Conservation (phyloP, 805 yeast species). For the Ascoidea asiatica region DNA sequence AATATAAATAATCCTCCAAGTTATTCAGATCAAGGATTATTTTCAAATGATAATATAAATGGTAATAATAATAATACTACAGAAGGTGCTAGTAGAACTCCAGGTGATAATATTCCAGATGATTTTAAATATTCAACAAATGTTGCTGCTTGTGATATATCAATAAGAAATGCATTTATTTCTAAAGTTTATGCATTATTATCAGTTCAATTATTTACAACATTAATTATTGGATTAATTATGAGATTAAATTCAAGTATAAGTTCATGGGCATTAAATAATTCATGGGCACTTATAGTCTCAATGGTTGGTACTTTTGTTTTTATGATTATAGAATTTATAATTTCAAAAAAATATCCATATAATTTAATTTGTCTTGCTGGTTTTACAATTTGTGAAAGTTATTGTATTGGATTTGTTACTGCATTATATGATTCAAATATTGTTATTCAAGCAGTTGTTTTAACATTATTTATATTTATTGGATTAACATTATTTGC, state of each 20-base stretch:
- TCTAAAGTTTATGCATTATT: conserved; percentile 70
- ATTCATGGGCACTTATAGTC: conserved; percentile 46
- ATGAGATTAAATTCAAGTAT: conserved; percentile 31
- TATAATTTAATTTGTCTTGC: conserved; percentile 44
- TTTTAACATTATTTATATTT: conserved; percentile 57
- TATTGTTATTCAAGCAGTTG: conserved; percentile 56
- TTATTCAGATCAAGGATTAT: too few species aligned
- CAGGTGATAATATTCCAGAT: conserved; percentile 38
- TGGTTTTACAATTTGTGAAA: conserved; percentile 63
- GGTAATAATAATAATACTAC: too few species aligned
- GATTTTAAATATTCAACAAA: conserved; percentile 74
- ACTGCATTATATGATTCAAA: conserved; percentile 50
- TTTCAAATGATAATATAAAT: too few species aligned
- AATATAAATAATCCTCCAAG: conserved; percentile 9
- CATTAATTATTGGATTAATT: conserved; percentile 42
- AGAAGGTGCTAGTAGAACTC: too few species aligned
- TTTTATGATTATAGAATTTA: conserved; percentile 46
- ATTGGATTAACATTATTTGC: conserved; percentile 70
- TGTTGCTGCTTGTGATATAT: conserved; percentile 66
- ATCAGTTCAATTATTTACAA: conserved; percentile 46
- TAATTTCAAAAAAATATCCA: conserved; percentile 59
- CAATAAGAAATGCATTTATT: conserved; percentile 62
- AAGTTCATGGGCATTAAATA: conserved; percentile 39
- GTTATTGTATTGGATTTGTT: conserved; percentile 56
- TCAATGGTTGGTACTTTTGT: conserved; percentile 48